phyloP scores from a whole-genome alignment of 306 rosid species.

The Sesbania bispinosa region DNA sequence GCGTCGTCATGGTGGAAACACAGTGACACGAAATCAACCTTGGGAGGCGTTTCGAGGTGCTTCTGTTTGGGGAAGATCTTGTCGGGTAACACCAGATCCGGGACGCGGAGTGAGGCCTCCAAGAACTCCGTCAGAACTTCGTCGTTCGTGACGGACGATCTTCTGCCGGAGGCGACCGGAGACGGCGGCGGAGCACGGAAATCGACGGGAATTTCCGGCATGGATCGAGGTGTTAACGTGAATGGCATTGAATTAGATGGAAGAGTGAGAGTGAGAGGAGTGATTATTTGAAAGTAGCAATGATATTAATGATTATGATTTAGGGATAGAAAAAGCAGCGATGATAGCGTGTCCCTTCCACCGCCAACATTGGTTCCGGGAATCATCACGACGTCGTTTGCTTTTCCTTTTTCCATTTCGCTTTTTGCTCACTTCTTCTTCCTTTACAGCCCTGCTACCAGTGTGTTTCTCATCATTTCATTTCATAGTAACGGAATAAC shows the following conservation, averaged over 20 bases:
- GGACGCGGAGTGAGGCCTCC: constrained; percentile 72
- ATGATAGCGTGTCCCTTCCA: constrained; percentile 55
- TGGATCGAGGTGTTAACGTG: constrained; percentile 26
- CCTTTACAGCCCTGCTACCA: constrained; percentile 30
- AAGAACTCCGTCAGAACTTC: constrained; percentile 62
- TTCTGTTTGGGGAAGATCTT: constrained; percentile 70
- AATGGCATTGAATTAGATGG: constrained; percentile 21
- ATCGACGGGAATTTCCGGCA: constrained; percentile 45
- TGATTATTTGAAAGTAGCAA: constrained; percentile 10
- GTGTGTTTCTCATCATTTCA: constrained; percentile 32
- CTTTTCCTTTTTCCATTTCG: constrained; percentile 26
- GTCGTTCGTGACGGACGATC: constrained; percentile 61
- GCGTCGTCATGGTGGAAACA: constrained; percentile 33
- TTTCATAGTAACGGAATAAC: neutral
- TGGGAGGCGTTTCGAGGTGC: constrained; percentile 47
- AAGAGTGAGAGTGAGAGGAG: neutral
- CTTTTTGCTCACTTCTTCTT: constrained; percentile 21
- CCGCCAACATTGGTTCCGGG: constrained; percentile 35
- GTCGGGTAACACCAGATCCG: constrained; percentile 78
- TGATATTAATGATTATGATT: too few species aligned
- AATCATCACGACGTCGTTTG: constrained; percentile 50
- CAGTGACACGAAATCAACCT: constrained; percentile 50
- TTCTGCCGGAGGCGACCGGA: constrained; percentile 68
- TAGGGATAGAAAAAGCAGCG: constrained; percentile 30
- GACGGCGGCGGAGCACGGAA: constrained; percentile 99